Conservation (phyloP, 352 stramenopile species). For the Phytophthora meadii region DNA sequence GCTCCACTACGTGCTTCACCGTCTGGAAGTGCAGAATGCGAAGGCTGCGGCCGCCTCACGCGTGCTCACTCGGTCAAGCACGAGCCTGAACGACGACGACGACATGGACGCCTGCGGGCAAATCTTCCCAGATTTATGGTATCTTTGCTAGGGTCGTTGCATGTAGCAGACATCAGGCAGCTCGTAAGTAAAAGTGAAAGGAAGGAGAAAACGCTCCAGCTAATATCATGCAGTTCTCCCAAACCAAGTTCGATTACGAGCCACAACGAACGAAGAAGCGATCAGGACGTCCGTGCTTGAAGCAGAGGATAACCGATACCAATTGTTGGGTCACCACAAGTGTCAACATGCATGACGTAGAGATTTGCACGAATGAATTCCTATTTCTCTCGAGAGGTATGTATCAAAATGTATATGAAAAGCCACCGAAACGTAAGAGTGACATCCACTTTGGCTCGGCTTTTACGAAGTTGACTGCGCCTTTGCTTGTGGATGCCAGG, state of each 20-base stretch:
- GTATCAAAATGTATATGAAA: neutral
- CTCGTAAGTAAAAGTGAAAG: conserved; percentile 25
- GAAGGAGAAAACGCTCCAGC: conserved; percentile 14
- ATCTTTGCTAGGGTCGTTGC: conserved; percentile 43
- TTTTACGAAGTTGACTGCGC: conserved; percentile 26
- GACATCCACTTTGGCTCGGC: conserved; percentile 19
- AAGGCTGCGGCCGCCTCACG: conserved; percentile 33
- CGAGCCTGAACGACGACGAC: conserved; percentile 54
- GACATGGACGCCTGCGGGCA: conserved; percentile 54
- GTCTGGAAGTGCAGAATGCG: conserved; percentile 41
- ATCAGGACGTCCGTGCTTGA: neutral
- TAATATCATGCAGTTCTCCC: conserved; percentile 33
- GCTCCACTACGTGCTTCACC: conserved; percentile 56
- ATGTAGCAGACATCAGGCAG: neutral
- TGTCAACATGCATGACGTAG: conserved; percentile 5
- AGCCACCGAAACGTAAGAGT: conserved; percentile 18
- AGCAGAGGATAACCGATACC: neutral
- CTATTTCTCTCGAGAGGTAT: neutral
- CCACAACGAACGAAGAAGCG: neutral
- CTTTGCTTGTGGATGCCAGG: conserved; percentile 11
- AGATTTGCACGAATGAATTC: conserved; percentile 35
- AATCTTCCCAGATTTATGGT: conserved; percentile 59
- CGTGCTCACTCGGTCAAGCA: conserved; percentile 36
- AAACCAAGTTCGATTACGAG: neutral
- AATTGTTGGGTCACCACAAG: conserved; percentile 1